phyloP scores from a whole-genome alignment of 495 filamentous ascomycete species.

The Penicillium paradoxum region DNA sequence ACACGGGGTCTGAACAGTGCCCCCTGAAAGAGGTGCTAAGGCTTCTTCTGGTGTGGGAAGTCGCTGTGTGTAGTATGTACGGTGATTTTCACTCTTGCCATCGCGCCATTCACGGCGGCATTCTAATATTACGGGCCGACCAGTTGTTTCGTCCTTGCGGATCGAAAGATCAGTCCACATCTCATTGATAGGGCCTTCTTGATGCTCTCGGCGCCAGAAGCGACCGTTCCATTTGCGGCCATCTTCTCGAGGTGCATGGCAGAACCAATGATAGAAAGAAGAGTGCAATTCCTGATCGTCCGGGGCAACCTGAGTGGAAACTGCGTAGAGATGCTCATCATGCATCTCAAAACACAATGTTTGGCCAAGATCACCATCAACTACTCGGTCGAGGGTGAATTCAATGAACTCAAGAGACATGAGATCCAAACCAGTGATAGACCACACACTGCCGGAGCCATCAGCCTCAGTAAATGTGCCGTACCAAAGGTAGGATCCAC shows the following conservation, averaged over 20 bases:
- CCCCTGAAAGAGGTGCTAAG: not conserved
- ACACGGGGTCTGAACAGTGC: not conserved
- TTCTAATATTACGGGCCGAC: constrained; percentile 60
- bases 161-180: constrained; percentile 67
- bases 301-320: constrained; percentile 62
- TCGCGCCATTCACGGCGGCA: constrained; percentile 65
- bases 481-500: constrained; percentile 59
- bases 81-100: constrained; percentile 54
- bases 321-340: constrained; percentile 62
- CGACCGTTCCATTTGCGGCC: constrained; percentile 22
- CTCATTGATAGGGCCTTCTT: constrained; percentile 73
- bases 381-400: constrained; percentile 11
- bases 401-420: constrained; percentile 14
- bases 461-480: constrained; percentile 39
- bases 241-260: constrained; percentile 44
- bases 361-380: constrained; percentile 53
- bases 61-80: constrained; percentile 64
- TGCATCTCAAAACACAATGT: constrained; percentile 70
- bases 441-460: constrained; percentile 44
- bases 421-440: constrained; percentile 52
- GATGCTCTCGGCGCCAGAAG: constrained; percentile 64
- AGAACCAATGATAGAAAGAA: constrained; percentile 66
- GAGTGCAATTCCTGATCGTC: constrained; percentile 62
- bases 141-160: constrained; percentile 57
- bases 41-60: constrained; percentile 45